phyloP scores from a whole-genome alignment of 2,329 filamentous ascomycete species.

The Fusarium sp. region DNA sequence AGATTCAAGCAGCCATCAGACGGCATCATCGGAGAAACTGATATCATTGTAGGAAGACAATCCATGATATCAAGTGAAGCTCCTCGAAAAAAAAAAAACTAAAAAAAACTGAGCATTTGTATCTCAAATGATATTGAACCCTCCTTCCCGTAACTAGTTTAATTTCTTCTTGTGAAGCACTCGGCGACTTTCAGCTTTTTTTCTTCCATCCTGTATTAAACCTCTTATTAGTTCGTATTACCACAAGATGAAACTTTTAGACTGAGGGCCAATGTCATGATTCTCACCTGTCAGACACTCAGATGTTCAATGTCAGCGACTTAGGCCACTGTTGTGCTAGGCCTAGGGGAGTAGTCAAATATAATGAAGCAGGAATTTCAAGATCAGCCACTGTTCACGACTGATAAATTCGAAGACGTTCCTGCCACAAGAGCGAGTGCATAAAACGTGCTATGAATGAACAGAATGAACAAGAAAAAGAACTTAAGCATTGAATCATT shows the following conservation, averaged over 20 bases:
- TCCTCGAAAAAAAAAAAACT: background rate
- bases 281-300: background rate
- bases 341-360: background rate
- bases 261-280: background rate
- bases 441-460: background rate
- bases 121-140: background rate
- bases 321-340: background rate
- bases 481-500: background rate
- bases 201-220: background rate
- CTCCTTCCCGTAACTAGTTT: background rate
- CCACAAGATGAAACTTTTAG: background rate
- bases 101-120: background rate
- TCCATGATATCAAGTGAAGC: background rate
- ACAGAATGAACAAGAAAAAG: background rate
- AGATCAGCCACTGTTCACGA: background rate
- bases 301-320: background rate
- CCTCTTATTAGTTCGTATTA: background rate
- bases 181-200: background rate
- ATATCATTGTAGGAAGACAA: constrained; percentile 16
- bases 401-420: background rate
- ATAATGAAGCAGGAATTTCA: background rate
- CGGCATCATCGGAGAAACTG: constrained; percentile 1
- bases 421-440: background rate
- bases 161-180: background rate
- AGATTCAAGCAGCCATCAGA: constrained; percentile 28